phyloP scores from a whole-genome alignment of 2,329 filamentous ascomycete species.

The Hypomyces rosellus region DNA sequence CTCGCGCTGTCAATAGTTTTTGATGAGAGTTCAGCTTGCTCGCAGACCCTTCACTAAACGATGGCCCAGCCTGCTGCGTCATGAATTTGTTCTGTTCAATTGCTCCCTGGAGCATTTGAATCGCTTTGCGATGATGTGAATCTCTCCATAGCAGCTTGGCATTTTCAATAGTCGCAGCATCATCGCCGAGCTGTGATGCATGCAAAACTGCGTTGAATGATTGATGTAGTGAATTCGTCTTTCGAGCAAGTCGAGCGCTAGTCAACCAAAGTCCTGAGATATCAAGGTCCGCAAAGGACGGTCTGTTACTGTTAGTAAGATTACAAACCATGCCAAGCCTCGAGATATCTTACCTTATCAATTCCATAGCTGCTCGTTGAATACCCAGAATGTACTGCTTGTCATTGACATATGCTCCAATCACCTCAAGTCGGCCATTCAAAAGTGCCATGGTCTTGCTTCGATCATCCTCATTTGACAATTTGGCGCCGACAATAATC shows the following conservation, averaged over 20 bases:
- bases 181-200: constrained; percentile 76
- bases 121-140: constrained; percentile 88
- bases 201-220: constrained; percentile 93
- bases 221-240: constrained; percentile 74
- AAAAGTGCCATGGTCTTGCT: constrained; percentile 36
- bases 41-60: constrained; percentile 28
- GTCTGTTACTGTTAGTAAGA: constrained; percentile 26
- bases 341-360: constrained; percentile 51
- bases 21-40: constrained; percentile 41
- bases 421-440: constrained; percentile 72
- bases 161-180: constrained; percentile 88
- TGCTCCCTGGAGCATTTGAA: constrained; percentile 80
- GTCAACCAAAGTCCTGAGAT: constrained; percentile 80
- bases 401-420: constrained; percentile 84
- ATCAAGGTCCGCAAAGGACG: constrained; percentile 61
- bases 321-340: neutral
- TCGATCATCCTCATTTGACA: constrained; percentile 35
- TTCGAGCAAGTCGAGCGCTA: constrained; percentile 78
- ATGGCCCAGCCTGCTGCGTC: constrained; percentile 36
- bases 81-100: constrained; percentile 77
- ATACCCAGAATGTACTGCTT: constrained; percentile 91
- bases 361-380: constrained; percentile 78
- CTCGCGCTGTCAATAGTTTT: constrained; percentile 62
- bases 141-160: constrained; percentile 90
- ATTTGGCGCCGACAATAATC: constrained; percentile 53